A percentile compares a stretch with the other conserved stretches of the same genome.
These are phyloP conservation scores for Areca catechu DNA, from an alignment of 176 grass and related monocot genomes.

Conservation along the genomic window DNA sequence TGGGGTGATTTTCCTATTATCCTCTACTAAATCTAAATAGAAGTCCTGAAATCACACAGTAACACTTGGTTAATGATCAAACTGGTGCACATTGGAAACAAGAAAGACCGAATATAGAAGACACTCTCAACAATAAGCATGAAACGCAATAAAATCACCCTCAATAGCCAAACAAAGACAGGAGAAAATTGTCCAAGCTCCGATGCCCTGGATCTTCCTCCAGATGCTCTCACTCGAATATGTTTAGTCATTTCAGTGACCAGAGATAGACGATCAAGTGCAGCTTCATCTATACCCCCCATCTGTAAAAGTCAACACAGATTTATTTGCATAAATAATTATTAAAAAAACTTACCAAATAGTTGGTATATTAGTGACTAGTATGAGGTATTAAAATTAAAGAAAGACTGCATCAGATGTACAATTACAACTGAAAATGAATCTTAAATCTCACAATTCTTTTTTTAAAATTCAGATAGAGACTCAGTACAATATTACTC, in stretches of 20 bases:
- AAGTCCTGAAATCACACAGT: slow-evolving; percentile 55
- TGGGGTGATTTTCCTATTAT: slow-evolving; percentile 88
- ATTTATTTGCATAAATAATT: too few relatives aligned
- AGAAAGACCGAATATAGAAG: not conserved
- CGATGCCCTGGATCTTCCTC: slow-evolving; percentile 72
- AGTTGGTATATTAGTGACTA: too few relatives aligned
- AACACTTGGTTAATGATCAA: not conserved
- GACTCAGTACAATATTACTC: not conserved
- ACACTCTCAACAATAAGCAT: slow-evolving; percentile 1
- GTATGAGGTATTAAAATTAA: too few relatives aligned
- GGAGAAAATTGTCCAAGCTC: slow-evolving; percentile 95
- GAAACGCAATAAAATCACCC: slow-evolving; percentile 31
- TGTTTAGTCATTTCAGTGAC: slow-evolving; percentile 99
- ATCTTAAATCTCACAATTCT: too few relatives aligned
- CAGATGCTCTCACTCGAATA: slow-evolving; percentile 82
- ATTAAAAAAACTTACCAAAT: too few relatives aligned
- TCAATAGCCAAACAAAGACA: slow-evolving; percentile 93
- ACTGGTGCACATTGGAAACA: too few relatives aligned
- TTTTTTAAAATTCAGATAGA: too few relatives aligned
- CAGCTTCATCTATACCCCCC: slow-evolving; percentile 95
- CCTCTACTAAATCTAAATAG: slow-evolving; percentile 88
- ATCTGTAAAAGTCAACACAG: slow-evolving; percentile 36
- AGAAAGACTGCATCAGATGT: too few relatives aligned
- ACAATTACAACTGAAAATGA: too few relatives aligned
- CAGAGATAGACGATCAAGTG: slow-evolving; percentile 84